phyloP scores from a whole-genome alignment of 768 basidiomycete species.

The Mycena indigotica region DNA sequence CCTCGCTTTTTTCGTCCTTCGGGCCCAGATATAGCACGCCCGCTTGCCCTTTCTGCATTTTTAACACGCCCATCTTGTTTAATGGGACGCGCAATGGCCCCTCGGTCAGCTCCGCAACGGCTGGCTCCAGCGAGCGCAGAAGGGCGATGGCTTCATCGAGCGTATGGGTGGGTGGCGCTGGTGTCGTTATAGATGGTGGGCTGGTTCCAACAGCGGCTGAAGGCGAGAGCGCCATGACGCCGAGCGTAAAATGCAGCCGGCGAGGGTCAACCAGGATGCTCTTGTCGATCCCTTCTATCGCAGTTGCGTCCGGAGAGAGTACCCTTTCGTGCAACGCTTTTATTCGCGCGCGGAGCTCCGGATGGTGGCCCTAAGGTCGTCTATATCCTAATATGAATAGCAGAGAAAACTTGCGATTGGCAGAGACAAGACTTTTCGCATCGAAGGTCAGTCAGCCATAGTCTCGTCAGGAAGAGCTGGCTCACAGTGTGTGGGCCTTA shows the following conservation, averaged over 20 bases:
- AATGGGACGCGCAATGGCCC: constrained; percentile 33
- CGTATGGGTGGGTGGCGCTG: constrained; percentile 26
- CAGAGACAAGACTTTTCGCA: constrained; percentile 5
- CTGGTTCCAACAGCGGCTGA: not conserved
- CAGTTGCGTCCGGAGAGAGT: constrained; percentile 42
- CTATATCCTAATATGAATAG: not conserved
- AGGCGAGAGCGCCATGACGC: constrained; percentile 63
- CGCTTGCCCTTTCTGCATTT: constrained; percentile 40
- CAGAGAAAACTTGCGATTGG: constrained; percentile 5
- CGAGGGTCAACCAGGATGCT: constrained; percentile 59
- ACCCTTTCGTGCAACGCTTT: constrained; percentile 37
- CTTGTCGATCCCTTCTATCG: constrained; percentile 56
- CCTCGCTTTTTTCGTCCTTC: constrained; percentile 30
- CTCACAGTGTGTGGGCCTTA: constrained; percentile 37
- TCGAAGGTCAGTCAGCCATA: not conserved
- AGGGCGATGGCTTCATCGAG: constrained; percentile 46
- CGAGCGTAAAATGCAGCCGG: constrained; percentile 73
- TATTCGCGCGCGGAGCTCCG: constrained; percentile 37
- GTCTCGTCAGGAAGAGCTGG: not conserved
- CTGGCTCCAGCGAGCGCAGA: constrained; percentile 42
- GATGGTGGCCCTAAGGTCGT: constrained; percentile 50
- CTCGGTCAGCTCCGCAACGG: constrained; percentile 45
- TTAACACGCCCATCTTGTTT: constrained; percentile 51
- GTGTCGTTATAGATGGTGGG: not conserved
- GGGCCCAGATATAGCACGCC: constrained; percentile 64